Percentiles rank a stretch among this genome's conserved stretches.
Evolutionary conservation across 768 basidiomycete species (phyloP).

Genomic region (Strobilomyces echinocephalus): DNA sequence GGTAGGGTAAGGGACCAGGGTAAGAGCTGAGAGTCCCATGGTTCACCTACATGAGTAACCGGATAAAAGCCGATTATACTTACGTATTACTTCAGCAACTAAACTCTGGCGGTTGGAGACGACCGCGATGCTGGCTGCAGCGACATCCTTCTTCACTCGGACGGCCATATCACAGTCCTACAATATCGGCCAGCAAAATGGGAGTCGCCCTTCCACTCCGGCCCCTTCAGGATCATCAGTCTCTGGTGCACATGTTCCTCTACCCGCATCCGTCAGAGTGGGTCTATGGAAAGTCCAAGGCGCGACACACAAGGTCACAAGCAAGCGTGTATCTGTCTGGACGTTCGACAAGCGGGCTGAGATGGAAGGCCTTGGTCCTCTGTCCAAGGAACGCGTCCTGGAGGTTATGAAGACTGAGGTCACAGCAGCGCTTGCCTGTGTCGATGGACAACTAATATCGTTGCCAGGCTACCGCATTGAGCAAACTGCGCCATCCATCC

Average conservation of each 20-base stretch:
- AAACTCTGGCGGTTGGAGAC: not conserved
- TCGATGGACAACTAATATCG: slow-evolving; percentile 8
- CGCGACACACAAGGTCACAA: slow-evolving; percentile 83
- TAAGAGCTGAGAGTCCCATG: not conserved
- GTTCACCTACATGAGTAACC: slow-evolving; percentile 1
- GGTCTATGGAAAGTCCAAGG: slow-evolving; percentile 89
- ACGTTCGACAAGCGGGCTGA: slow-evolving; percentile 81
- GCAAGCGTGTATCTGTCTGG: slow-evolving; percentile 92
- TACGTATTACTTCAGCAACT: slow-evolving; percentile 11
- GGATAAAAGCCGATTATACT: too few relatives aligned
- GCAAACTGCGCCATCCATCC: slow-evolving; percentile 86
- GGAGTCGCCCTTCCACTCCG: slow-evolving; percentile 37
- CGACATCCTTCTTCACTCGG: slow-evolving; percentile 76
- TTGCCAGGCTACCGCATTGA: slow-evolving; percentile 74
- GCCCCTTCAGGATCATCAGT: slow-evolving; percentile 30
- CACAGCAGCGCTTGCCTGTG: slow-evolving; percentile 15
- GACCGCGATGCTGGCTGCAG: slow-evolving; percentile 66
- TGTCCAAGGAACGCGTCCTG: slow-evolving; percentile 67
- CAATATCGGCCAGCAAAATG: slow-evolving; percentile 46
- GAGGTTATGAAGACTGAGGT: slow-evolving; percentile 93
- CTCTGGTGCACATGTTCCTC: slow-evolving; percentile 32
- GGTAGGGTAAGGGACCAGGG: not conserved
- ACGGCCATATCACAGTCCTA: slow-evolving; percentile 81
- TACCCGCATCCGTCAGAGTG: slow-evolving; percentile 48
- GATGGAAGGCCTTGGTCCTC: slow-evolving; percentile 60